Conservation (phyloP, 2,329 filamentous ascomycete species). For the Orbilia javanica region DNA sequence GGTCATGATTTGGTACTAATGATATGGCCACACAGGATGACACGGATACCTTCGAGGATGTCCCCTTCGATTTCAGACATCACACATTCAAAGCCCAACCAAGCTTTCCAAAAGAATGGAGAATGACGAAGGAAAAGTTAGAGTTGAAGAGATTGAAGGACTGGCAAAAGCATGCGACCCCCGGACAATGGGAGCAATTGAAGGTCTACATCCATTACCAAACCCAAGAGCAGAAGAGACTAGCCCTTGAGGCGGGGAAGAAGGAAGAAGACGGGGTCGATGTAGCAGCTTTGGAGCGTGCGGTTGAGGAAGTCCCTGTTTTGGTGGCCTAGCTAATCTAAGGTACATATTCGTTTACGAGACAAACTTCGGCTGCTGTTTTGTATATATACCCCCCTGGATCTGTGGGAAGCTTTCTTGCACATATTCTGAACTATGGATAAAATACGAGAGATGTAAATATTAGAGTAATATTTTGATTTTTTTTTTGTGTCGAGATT, state of each 20-base stretch:
- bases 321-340: neutral
- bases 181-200: slow-evolving; percentile 37
- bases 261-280: slow-evolving; percentile 11
- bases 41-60: slow-evolving; percentile 84
- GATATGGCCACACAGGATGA: slow-evolving; percentile 70
- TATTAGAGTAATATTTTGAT: slow-evolving; percentile 12
- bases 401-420: slow-evolving; percentile 6
- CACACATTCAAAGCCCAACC: slow-evolving; percentile 68
- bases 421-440: slow-evolving; percentile 19
- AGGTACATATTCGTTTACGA: no score
- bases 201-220: slow-evolving; percentile 32
- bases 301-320: slow-evolving; percentile 3
- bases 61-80: slow-evolving; percentile 90
- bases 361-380: neutral
- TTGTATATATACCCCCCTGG: slow-evolving; percentile 20
- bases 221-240: slow-evolving; percentile 23
- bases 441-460: slow-evolving; percentile 15
- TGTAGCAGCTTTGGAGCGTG: neutral
- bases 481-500: neutral
- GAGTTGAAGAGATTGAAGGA: slow-evolving; percentile 51
- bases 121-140: slow-evolving; percentile 76
- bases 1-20: neutral
- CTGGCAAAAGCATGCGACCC: slow-evolving; percentile 37
- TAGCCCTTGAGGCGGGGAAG: slow-evolving; percentile 2
- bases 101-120: slow-evolving; percentile 84